phyloP scores from a whole-genome alignment of 1,284 basidiomycete species.

The Xerocomus nothofagi region DNA sequence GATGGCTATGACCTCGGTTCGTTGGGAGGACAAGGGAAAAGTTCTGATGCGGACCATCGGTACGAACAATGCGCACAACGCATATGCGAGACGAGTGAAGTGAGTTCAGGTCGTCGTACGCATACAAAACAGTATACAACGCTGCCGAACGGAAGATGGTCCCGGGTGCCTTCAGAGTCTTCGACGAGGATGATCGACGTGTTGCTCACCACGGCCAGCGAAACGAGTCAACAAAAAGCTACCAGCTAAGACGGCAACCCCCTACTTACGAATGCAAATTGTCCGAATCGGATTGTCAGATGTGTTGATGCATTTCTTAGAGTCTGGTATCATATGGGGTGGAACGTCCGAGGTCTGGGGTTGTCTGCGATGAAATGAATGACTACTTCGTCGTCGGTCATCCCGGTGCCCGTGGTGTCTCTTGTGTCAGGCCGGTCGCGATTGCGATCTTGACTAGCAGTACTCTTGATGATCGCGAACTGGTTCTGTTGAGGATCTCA shows the following conservation, averaged over 20 bases:
- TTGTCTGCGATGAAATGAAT: conserved; percentile 39
- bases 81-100: background rate
- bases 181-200: conserved; percentile 39
- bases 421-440: conserved; percentile 39
- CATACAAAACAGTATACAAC: background rate
- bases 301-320: background rate
- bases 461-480: conserved; percentile 40
- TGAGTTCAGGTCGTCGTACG: background rate
- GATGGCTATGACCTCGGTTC: conserved; percentile 2
- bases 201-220: conserved; percentile 12
- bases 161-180: conserved; percentile 20
- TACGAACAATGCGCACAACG: conserved; percentile 11
- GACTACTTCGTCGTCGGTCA: conserved; percentile 37
- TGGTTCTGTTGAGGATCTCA: conserved; percentile 30
- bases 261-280: conserved; percentile 21
- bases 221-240: background rate
- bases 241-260: background rate
- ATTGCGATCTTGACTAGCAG: conserved; percentile 36
- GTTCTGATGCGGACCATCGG: conserved; percentile 6
- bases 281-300: conserved; percentile 14
- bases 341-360: conserved; percentile 29
- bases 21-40: conserved; percentile 12
- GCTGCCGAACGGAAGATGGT: conserved; percentile 26
- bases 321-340: background rate
- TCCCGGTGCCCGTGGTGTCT: conserved; percentile 35